Conservation (phyloP, 306 rosid genomes). For the barrel medic (Medicago truncatula) region MtrunA17r5.0-ANR NC_053046.1:39194501-39195000, state of each 20-base stretch:
- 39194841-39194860: constrained; percentile 27
- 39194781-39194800: no score
- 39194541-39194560: constrained; percentile 67
- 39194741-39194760: no score
- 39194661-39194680: no score
- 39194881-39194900: constrained; percentile 78
- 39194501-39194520: constrained; percentile 97
- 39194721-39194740: no score
- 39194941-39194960: constrained; percentile 78
- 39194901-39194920: constrained; percentile 82
- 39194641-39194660: no score
- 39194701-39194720: no score
- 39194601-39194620: no score
- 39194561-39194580: constrained; percentile 35
- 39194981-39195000: constrained; percentile 57
- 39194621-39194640: no score
- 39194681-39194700: no score
- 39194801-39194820: no score
- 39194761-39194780: no score
- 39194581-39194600: no score
- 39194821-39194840: constrained; percentile 34
- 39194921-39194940: constrained; percentile 47
- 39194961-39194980: constrained; percentile 55
- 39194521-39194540: constrained; percentile 97
- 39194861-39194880: constrained; percentile 34